Evolutionary conservation across 495 filamentous ascomycete species (phyloP).

Genomic region (Aspergillus bridgeri): DNA sequence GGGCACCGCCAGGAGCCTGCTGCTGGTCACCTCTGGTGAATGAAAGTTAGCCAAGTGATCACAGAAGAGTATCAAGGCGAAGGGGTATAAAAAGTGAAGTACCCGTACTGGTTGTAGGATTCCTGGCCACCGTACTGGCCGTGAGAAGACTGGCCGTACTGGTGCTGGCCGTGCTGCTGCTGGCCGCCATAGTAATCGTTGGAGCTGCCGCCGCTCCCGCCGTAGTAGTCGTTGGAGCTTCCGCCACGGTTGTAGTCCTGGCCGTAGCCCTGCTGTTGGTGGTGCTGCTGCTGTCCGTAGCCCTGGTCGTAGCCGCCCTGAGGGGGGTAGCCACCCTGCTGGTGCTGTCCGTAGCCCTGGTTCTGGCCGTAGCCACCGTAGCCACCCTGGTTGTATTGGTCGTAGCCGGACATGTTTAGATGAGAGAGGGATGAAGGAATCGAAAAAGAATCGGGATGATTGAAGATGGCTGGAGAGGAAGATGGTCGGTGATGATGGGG

Average conservation of each 20-base stretch:
- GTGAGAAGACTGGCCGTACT: conserved; percentile 16
- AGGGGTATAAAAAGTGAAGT: conserved; percentile 5
- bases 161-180: conserved; percentile 27
- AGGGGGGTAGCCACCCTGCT: conserved; percentile 28
- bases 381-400: conserved; percentile 34
- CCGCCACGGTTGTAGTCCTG: conserved; percentile 23
- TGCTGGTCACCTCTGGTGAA: conserved; percentile 14
- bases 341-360: conserved; percentile 28
- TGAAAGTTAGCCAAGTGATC: conserved; percentile 12
- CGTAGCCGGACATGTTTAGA: conserved; percentile 42
- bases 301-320: conserved; percentile 27
- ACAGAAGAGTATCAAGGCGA: not conserved
- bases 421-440: conserved; percentile 4
- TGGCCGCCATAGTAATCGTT: conserved; percentile 18
- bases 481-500: conserved; percentile 16
- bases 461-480: not conserved
- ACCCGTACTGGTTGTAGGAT: conserved; percentile 14
- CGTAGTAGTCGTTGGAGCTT: conserved; percentile 33
- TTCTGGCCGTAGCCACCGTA: conserved; percentile 15
- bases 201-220: conserved; percentile 27
- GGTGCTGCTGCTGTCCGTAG: conserved; percentile 25
- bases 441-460: not conserved
- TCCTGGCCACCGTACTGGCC: conserved; percentile 13
- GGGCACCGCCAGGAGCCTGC: conserved; percentile 35
- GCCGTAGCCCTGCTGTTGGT: conserved; percentile 25